These are phyloP conservation scores for Salix koriyanagi DNA, from an alignment of 345 rosid genomes.

Conservation along the genomic window DNA sequence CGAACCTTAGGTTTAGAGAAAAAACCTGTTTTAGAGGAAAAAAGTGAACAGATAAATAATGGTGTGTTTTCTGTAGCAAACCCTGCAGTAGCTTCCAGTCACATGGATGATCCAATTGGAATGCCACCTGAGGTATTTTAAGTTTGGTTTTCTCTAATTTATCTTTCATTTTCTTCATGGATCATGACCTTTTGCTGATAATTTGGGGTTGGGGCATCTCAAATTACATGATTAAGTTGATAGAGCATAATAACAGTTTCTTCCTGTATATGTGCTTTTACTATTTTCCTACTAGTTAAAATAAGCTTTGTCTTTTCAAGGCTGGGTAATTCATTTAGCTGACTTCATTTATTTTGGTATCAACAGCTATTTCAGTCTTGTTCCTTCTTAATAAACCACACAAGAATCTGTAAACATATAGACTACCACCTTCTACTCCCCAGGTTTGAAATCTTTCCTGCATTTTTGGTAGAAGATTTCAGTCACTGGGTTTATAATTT, in stretches of 20 bases:
- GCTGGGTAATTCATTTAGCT: not conserved
- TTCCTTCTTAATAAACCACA: not conserved
- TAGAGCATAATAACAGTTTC: not conserved
- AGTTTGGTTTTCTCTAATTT: slow-evolving; percentile 7
- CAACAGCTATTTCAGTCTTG: not conserved
- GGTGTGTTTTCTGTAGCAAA: slow-evolving; percentile 30
- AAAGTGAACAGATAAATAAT: slow-evolving; percentile 34
- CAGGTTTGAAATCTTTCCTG: not conserved
- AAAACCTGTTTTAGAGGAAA: slow-evolving; percentile 34
- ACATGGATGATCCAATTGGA: slow-evolving; percentile 61
- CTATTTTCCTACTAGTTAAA: not conserved
- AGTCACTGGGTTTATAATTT: not conserved
- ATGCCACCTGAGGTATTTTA: slow-evolving; percentile 87
- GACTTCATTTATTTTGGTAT: not conserved
- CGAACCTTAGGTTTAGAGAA: slow-evolving; percentile 26
- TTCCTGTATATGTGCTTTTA: not conserved
- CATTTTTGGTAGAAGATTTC: not conserved
- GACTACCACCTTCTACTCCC: not conserved
- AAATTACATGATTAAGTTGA: not conserved
- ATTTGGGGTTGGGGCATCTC: not conserved
- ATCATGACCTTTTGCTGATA: not conserved
- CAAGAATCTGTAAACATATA: not conserved
- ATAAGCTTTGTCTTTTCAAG: slow-evolving; percentile 1
- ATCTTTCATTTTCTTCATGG: slow-evolving; percentile 3
- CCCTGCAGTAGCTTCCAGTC: slow-evolving; percentile 26